Base-by-base conservation (phyloP, 2,329 filamentous ascomycete species). In the Nigrospora sphaerica region DNA sequence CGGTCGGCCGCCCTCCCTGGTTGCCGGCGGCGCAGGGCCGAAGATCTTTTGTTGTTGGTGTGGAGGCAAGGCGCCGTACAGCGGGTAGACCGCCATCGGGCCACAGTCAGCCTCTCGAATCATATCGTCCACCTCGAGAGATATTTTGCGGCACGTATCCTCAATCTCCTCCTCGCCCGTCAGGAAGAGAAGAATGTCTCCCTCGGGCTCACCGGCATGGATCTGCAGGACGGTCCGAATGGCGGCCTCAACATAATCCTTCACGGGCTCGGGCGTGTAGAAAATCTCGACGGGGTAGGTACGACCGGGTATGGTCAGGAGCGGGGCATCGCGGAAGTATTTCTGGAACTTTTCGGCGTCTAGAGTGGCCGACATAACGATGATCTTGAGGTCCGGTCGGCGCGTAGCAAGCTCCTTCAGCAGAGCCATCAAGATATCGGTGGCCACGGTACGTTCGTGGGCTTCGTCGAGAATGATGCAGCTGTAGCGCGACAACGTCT, bases 151-250 rank as follows among this genome's bases (percentile, higher is more conserved):
- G 60, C 88, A 90, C 6, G 92, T 89, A 62, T 98, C 93, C 68
- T 98, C 93, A 60, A 98, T 98, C 65, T 98, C 93, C 63, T 98
- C 93, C 64, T 98, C 93, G 66, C 93, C 93, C 3, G 93, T 98
- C 65, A 98, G 72, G 75, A 98, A 98, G 12, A 98, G 73, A 47
- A 98, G 68, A 39, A 98, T 87, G 62, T 98, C 93, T 48, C 93
- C 93, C 62, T 97, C 90, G 2, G 81, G 79, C 66, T 98, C 93
- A 1, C 86, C 88, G 9, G 90, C 90, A 64, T 98, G 93, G 48
- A 98, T 98, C 68, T 98, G 93, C 39, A 98, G 74, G 37, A 98
- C 93, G 1, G 93, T 98, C 49, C 93, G 80, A 53, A 98, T 82
- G 2, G 93, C 89, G 38, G 92, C 92, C 71, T 98, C 93, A 39